Evolutionary conservation across 257 asterid genomes (phyloP).

Genomic region (Nicotiana otophora): DNA sequence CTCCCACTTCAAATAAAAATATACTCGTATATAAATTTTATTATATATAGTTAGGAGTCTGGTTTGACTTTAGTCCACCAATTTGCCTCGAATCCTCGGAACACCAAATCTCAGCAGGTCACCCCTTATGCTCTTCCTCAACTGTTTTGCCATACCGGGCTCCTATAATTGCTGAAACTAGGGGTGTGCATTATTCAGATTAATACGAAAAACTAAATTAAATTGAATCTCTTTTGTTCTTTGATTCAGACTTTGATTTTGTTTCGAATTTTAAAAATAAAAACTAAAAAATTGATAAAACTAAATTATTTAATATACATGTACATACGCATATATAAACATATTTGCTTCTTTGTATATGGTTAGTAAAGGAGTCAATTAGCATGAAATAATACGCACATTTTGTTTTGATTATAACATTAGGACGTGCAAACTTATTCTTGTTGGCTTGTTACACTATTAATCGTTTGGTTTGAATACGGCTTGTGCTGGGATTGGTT

Average conservation of each 20-base stretch:
- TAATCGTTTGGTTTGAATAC: too few species aligned
- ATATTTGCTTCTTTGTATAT: not conserved
- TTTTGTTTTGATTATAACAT: not conserved
- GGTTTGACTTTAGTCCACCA: too few species aligned
- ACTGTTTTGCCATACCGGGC: too few species aligned
- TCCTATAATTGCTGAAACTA: too few species aligned
- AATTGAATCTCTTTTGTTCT: not conserved
- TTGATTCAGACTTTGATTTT: not conserved
- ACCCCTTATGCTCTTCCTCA: too few species aligned
- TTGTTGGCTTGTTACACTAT: not conserved
- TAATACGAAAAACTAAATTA: not conserved
- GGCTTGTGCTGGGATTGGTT: too few species aligned
- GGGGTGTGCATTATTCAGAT: not conserved
- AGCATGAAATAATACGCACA: not conserved
- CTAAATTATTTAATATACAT: not conserved
- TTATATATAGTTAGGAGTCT: too few species aligned
- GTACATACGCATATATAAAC: not conserved
- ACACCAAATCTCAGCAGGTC: too few species aligned
- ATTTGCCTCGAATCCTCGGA: too few species aligned
- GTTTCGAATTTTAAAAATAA: not conserved
- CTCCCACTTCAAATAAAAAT: too few species aligned
- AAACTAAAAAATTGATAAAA: not conserved
- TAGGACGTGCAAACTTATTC: not conserved
- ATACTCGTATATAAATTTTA: too few species aligned
- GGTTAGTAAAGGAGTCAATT: not conserved